Conservation (phyloP, 169 alveolate genomes). For the Plasmodium blacklocki region DNA sequence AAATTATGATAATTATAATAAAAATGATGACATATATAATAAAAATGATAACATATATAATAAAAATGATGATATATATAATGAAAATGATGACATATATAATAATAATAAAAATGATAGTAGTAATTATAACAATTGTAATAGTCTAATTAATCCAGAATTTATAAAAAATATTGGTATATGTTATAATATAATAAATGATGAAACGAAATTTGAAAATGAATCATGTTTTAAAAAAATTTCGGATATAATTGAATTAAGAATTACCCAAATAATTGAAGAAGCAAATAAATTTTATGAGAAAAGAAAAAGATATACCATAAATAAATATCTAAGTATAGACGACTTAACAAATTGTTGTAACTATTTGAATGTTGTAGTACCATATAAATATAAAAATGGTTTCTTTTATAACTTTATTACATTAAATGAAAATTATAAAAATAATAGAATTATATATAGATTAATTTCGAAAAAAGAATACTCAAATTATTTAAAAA, state of each 20-base stretch:
- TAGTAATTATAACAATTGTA: background rate
- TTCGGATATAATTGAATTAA: slow-evolving; percentile 53
- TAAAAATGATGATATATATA: background rate
- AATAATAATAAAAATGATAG: background rate
- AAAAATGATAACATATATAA: background rate
- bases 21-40: background rate
- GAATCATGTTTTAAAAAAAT: slow-evolving; percentile 42
- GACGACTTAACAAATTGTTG: slow-evolving; percentile 71
- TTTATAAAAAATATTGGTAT: slow-evolving; percentile 60
- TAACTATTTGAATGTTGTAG: slow-evolving; percentile 43
- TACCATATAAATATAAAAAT: slow-evolving; percentile 39
- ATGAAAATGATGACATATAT: background rate
- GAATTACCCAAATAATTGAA: slow-evolving; percentile 67
- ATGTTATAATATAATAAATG: slow-evolving; percentile 37
- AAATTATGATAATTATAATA: too few species aligned
- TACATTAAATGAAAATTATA: slow-evolving; percentile 11
- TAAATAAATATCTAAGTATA: slow-evolving; percentile 25
- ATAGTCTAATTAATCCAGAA: slow-evolving; percentile 24
- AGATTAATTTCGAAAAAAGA: slow-evolving; percentile 20
- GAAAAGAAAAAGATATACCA: slow-evolving; percentile 47
- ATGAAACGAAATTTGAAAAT: slow-evolving; percentile 36
- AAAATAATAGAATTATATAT: slow-evolving; percentile 27
- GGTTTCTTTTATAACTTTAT: slow-evolving; percentile 13
- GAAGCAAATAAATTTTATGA: slow-evolving; percentile 71
- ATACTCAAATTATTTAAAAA: slow-evolving; percentile 35